These are phyloP conservation scores for Phytophthora sansomeana DNA, from an alignment of 352 stramenopile species.

Conservation along the genomic window DNA sequence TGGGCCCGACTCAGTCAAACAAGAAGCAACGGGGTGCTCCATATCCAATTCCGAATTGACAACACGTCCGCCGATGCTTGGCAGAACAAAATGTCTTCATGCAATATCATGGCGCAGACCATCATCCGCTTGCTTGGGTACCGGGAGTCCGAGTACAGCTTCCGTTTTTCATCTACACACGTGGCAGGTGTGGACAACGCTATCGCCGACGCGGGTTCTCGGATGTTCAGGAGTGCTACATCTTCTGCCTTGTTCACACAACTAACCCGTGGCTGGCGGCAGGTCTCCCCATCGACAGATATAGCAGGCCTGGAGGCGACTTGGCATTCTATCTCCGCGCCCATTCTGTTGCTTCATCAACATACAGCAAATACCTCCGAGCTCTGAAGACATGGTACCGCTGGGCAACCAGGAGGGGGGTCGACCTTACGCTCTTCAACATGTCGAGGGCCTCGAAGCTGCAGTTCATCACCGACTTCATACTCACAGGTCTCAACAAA, in stretches of 20 bases:
- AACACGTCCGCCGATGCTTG: conserved; percentile 25
- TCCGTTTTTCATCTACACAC: conserved; percentile 15
- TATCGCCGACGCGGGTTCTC: background rate
- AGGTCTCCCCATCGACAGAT: background rate
- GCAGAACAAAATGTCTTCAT: conserved; percentile 11
- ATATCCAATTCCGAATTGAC: conserved; percentile 35
- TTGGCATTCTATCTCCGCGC: conserved; percentile 19
- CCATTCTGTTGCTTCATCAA: conserved; percentile 9
- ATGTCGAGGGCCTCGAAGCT: no score
- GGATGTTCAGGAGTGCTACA: background rate
- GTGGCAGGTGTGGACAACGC: conserved; percentile 2
- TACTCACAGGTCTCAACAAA: background rate
- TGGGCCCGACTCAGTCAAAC: conserved; percentile 4
- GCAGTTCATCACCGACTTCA: conserved; percentile 9
- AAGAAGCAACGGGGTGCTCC: background rate
- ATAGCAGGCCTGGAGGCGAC: conserved; percentile 4
- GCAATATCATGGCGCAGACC: conserved; percentile 13
- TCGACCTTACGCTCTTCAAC: no score
- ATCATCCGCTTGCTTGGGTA: background rate
- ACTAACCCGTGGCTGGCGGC: conserved; percentile 2
- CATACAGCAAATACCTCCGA: conserved; percentile 8
- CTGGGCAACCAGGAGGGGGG: no score
- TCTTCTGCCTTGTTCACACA: background rate
- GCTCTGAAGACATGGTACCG: conserved; percentile 2
- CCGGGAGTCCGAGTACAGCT: background rate